Percentiles rank a stretch among this genome's conserved stretches.
phyloP scores from a whole-genome alignment of 208 protist species.

The Acanthamoeba healyi region DNA sequence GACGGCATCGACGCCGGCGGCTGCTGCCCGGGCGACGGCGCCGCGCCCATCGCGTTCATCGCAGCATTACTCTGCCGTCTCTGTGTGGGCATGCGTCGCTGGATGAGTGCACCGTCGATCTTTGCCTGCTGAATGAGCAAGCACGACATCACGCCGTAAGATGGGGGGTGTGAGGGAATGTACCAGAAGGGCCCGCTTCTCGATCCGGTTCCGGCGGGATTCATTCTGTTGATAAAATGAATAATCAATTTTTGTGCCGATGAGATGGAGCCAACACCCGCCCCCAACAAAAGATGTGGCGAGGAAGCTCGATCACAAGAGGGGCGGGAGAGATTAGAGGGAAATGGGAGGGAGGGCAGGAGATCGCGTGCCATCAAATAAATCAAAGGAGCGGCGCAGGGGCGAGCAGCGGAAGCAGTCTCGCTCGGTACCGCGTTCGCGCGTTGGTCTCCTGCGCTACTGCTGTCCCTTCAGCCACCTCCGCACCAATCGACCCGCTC shows the following conservation, averaged over 20 bases:
- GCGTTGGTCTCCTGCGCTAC: neutral
- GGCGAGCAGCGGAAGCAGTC: neutral
- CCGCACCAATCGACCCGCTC: conserved; percentile 3
- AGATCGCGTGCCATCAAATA: conserved; percentile 14
- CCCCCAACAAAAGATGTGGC: too few species aligned
- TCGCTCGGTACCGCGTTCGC: neutral
- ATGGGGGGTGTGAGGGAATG: too few species aligned
- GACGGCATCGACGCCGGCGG: neutral
- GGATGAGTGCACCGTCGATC: too few species aligned
- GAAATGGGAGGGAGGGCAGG: neutral
- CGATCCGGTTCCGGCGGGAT: neutral
- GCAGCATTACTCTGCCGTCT: neutral
- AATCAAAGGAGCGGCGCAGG: neutral
- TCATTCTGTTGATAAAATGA: neutral
- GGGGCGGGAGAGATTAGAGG: neutral
- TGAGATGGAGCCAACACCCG: too few species aligned
- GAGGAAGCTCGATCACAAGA: too few species aligned
- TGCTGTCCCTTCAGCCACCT: neutral
- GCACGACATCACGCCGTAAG: too few species aligned
- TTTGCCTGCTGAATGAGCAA: too few species aligned
- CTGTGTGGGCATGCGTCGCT: neutral
- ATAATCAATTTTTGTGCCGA: conserved; percentile 37
- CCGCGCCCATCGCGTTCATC: neutral
- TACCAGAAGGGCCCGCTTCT: neutral
- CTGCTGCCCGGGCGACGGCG: neutral